These are phyloP conservation scores for Backusella australiensis DNA, from an alignment of 192 early-diverging fungal species.

Conservation along the genomic window DNA sequence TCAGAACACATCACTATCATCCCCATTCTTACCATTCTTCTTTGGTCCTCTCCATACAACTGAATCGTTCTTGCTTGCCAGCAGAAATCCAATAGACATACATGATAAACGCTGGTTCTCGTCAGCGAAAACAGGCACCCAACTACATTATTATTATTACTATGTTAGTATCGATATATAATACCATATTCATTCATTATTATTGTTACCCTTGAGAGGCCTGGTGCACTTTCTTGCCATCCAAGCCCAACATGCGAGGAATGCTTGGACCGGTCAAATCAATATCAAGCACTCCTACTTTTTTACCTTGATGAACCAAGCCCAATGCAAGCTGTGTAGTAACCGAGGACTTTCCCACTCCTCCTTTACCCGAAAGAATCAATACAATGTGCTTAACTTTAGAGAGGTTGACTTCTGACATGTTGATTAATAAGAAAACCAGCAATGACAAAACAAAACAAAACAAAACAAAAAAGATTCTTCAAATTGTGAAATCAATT, in stretches of 20 bases:
- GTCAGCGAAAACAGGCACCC: slow-evolving; percentile 79
- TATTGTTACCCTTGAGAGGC: slow-evolving; percentile 74
- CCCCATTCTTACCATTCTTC: slow-evolving; percentile 74
- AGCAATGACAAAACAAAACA: not conserved
- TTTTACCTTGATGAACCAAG: slow-evolving; percentile 56
- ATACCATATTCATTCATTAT: not conserved
- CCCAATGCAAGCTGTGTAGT: slow-evolving; percentile 81
- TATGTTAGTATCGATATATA: not conserved
- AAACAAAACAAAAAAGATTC: not conserved
- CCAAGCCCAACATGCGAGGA: slow-evolving; percentile 93
- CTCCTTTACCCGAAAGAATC: slow-evolving; percentile 96
- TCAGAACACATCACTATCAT: not conserved
- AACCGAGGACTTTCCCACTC: slow-evolving; percentile 95
- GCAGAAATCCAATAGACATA: slow-evolving; percentile 97
- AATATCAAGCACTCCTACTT: slow-evolving; percentile 92
- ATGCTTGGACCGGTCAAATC: slow-evolving; percentile 97
- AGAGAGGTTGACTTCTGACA: slow-evolving; percentile 11
- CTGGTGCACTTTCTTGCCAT: slow-evolving; percentile 86
- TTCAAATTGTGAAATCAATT: not conserved
- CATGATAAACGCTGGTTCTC: slow-evolving; percentile 68
- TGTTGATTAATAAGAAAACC: slow-evolving; percentile 11
- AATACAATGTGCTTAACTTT: slow-evolving; percentile 83
- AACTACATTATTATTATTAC: slow-evolving; percentile 35
- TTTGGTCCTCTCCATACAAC: slow-evolving; percentile 99
- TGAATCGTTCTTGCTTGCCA: slow-evolving; percentile 85